These are phyloP conservation scores for Teratosphaeria gauchensis DNA, from an alignment of 2,329 filamentous ascomycete genomes.

Conservation along the genomic window DNA sequence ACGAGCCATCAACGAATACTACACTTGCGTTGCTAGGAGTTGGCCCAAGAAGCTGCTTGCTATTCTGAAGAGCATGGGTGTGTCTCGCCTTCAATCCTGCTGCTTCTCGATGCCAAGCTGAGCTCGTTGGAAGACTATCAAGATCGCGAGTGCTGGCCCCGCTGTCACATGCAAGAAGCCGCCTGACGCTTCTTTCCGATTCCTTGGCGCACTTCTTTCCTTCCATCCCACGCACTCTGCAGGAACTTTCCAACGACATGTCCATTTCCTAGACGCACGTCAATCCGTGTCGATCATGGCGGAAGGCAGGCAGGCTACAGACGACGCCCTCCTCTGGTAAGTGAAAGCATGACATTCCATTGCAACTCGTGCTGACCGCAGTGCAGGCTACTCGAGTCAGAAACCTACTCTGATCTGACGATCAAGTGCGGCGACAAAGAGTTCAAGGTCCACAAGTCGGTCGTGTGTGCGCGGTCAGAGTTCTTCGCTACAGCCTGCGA, in stretches of 20 bases:
- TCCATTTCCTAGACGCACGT: too few species aligned
- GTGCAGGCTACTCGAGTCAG: too few species aligned
- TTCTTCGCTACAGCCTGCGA: conserved; percentile 16
- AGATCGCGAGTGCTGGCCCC: background rate
- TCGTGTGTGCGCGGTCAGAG: conserved; percentile 16
- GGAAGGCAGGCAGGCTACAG: background rate
- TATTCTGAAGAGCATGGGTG: too few species aligned
- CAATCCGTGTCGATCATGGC: background rate
- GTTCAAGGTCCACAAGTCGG: conserved; percentile 14
- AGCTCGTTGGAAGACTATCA: too few species aligned
- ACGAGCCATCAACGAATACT: too few species aligned
- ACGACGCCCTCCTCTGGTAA: background rate
- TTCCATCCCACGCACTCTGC: background rate
- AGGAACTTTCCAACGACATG: too few species aligned
- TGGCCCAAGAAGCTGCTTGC: too few species aligned
- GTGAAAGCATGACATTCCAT: too few species aligned
- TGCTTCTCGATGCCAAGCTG: too few species aligned
- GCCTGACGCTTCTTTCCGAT: background rate
- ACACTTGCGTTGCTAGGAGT: too few species aligned
- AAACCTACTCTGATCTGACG: conserved; percentile 14
- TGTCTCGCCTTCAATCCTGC: too few species aligned
- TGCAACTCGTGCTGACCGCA: too few species aligned
- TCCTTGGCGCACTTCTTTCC: background rate
- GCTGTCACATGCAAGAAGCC: background rate
- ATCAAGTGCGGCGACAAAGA: conserved; percentile 11